Percentiles rank a stretch among this genome's conserved stretches.
Conservation (phyloP, 768 basidiomycete genomes). For the Solioccasus polychromus region DNA sequence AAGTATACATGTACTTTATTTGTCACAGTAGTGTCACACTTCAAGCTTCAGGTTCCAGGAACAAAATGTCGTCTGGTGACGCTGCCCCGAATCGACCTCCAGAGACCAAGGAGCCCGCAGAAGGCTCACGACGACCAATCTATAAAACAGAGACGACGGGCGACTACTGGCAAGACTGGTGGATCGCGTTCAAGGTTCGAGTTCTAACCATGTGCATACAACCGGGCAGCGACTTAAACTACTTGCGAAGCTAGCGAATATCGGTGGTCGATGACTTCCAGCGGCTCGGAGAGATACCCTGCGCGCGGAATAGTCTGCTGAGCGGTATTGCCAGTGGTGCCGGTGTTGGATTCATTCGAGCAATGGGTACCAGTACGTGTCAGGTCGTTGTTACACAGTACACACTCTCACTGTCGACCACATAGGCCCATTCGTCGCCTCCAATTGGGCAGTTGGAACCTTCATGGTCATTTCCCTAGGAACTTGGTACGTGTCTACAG, state of each 20-base stretch:
- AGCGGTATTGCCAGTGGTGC: constrained; percentile 78
- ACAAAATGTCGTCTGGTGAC: constrained; percentile 11
- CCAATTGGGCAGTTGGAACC: constrained; percentile 77
- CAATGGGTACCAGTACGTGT: constrained; percentile 58
- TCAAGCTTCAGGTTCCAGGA: too few species aligned
- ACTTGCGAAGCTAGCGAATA: constrained; percentile 43
- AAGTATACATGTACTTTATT: too few species aligned
- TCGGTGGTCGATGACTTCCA: constrained; percentile 50
- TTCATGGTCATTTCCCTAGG: constrained; percentile 65
- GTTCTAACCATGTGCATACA: not conserved
- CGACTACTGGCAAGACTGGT: constrained; percentile 30
- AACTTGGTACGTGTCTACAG: constrained; percentile 54
- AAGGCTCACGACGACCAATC: constrained; percentile 19
- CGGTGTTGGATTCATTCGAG: constrained; percentile 74
- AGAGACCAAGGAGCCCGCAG: constrained; percentile 5
- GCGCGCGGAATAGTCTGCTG: constrained; percentile 71
- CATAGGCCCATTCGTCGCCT: constrained; percentile 57
- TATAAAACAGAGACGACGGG: constrained; percentile 32
- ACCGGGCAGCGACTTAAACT: constrained; percentile 8
- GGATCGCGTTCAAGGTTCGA: constrained; percentile 32
- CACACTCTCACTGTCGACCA: constrained; percentile 6
- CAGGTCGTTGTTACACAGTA: not conserved
- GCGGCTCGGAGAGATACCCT: constrained; percentile 69
- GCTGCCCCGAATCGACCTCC: not conserved
- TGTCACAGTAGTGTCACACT: too few species aligned